Percentiles rank a stretch among this genome's conserved stretches.
These are phyloP conservation scores for Wickerhamomyces tratensis DNA, from an alignment of 805 yeast species.

Conservation along the genomic window DNA sequence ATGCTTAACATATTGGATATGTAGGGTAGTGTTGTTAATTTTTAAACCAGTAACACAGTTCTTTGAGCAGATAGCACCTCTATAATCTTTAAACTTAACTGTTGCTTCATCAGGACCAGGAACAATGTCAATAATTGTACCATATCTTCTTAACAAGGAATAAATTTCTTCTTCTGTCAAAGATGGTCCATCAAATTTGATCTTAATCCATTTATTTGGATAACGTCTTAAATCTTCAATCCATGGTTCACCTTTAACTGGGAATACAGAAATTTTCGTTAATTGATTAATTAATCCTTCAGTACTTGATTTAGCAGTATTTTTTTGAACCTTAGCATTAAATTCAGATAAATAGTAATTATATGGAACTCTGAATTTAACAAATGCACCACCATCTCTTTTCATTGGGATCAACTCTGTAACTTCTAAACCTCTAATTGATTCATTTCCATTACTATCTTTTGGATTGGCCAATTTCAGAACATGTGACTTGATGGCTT, in stretches of 20 bases:
- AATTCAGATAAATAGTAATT: conserved; percentile 39
- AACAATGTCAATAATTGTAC: conserved; percentile 64
- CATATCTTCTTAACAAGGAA: conserved; percentile 78
- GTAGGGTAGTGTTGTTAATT: conserved; percentile 56
- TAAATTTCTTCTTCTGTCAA: conserved; percentile 77
- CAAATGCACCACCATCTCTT: conserved; percentile 93
- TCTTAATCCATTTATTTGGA: conserved; percentile 54
- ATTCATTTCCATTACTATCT: conserved; percentile 13
- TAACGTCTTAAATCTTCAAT: conserved; percentile 82
- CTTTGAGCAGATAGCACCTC: conserved; percentile 78
- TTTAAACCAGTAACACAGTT: conserved; percentile 81
- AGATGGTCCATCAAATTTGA: conserved; percentile 68
- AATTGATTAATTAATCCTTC: conserved; percentile 29
- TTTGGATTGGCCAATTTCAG: conserved; percentile 28
- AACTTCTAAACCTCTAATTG: conserved; percentile 35
- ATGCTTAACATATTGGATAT: conserved; percentile 62
- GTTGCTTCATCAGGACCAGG: conserved; percentile 41
- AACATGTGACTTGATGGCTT: conserved; percentile 30
- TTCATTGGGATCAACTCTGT: conserved; percentile 57
- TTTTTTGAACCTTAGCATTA: conserved; percentile 39
- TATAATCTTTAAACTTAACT: conserved; percentile 43
- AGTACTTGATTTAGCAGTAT: conserved; percentile 30
- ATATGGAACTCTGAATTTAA: conserved; percentile 57
- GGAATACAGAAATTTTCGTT: conserved; percentile 46
- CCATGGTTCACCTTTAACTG: conserved; percentile 93